These are phyloP conservation scores for Priceomyces carsonii DNA, from an alignment of 805 yeast species.

Conservation along the genomic window DNA sequence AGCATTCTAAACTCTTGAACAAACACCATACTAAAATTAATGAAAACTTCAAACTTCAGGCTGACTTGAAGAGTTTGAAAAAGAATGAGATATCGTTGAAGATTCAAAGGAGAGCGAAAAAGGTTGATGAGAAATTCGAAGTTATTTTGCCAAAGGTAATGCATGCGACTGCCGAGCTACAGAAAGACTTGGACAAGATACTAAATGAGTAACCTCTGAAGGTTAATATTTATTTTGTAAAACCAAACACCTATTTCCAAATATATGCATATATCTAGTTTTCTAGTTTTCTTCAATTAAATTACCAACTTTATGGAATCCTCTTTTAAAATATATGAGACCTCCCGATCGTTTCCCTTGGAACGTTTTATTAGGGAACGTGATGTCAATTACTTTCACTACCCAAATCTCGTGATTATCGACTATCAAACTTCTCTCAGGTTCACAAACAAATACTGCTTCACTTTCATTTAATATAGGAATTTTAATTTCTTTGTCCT, in stretches of 20 bases:
- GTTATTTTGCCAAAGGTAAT: slow-evolving; percentile 32
- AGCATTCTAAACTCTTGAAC: slow-evolving; percentile 23
- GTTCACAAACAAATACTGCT: slow-evolving; percentile 61
- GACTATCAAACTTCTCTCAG: slow-evolving; percentile 51
- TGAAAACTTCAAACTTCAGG: slow-evolving; percentile 24
- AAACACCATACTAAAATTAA: slow-evolving; percentile 25
- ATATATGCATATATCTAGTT: slow-evolving; percentile 2
- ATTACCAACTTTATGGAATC: slow-evolving; percentile 50
- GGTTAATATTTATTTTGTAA: too few species aligned
- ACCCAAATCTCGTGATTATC: slow-evolving; percentile 93
- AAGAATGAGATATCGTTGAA: slow-evolving; percentile 25
- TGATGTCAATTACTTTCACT: slow-evolving; percentile 67
- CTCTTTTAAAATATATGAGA: slow-evolving; percentile 61
- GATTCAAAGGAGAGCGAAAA: slow-evolving; percentile 24
- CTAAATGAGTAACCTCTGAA: too few species aligned
- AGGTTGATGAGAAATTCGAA: slow-evolving; percentile 36
- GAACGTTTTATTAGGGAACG: slow-evolving; percentile 23
- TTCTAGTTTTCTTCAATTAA: slow-evolving; percentile 20
- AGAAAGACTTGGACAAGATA: slow-evolving; percentile 13
- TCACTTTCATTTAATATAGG: slow-evolving; percentile 64
- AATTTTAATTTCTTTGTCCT: slow-evolving; percentile 27
- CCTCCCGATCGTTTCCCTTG: slow-evolving; percentile 52
- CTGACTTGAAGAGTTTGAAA: slow-evolving; percentile 27
- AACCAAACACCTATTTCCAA: background rate
- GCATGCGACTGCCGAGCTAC: slow-evolving; percentile 22